Conservation (phyloP, 1,284 basidiomycete species). For the Grifola frondosa region DNA sequence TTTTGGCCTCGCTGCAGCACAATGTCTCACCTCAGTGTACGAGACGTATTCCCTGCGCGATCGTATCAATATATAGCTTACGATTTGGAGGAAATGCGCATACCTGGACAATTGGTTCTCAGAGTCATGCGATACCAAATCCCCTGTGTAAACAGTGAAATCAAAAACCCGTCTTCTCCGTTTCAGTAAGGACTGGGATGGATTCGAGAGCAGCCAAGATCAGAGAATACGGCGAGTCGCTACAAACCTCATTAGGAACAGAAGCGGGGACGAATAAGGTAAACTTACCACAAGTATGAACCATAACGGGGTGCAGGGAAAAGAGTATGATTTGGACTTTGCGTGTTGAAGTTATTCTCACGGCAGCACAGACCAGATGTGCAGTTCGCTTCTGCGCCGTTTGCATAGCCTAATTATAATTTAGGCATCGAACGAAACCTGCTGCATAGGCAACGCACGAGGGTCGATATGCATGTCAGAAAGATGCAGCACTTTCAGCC, state of each 20-base stretch:
- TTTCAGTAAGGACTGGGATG: conserved; percentile 68
- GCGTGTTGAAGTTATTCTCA: conserved; percentile 49
- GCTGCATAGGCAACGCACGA: conserved; percentile 34
- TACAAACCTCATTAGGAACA: conserved; percentile 26
- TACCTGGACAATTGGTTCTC: conserved; percentile 64
- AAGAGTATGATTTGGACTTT: conserved; percentile 50
- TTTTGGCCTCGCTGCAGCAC: no score
- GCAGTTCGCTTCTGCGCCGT: conserved; percentile 74
- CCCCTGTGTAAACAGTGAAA: conserved; percentile 74
- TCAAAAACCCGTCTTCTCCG: conserved; percentile 59
- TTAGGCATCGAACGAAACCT: conserved; percentile 1
- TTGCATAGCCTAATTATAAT: conserved; percentile 54
- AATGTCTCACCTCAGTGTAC: conserved; percentile 15
- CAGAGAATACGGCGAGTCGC: conserved; percentile 71
- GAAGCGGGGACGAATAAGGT: background rate
- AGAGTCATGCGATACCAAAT: conserved; percentile 72
- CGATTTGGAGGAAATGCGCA: conserved; percentile 5
- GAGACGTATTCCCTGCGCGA: conserved; percentile 14
- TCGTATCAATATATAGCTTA: background rate
- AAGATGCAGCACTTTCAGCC: conserved; percentile 73
- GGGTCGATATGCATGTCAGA: conserved; percentile 82
- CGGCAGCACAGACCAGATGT: conserved; percentile 75
- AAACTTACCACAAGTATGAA: conserved; percentile 53
- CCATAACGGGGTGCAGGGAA: conserved; percentile 69
- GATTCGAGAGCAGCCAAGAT: conserved; percentile 62